Evolutionary conservation across 2,329 filamentous ascomycete genomes (phyloP).

Genomic region (Diaporthe citri): DNA sequence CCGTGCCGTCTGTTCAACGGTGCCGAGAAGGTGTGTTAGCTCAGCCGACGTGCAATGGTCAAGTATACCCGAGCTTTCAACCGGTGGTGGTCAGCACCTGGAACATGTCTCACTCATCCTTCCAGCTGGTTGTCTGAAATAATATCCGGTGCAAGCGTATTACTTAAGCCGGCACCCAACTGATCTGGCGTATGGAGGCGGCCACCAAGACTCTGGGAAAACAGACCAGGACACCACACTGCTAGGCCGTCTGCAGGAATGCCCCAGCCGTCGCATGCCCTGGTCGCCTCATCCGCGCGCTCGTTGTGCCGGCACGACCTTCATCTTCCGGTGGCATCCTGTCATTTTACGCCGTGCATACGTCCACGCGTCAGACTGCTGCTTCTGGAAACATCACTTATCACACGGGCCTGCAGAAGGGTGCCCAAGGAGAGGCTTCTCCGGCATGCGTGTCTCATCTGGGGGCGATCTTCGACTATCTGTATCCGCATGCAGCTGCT

Average conservation of each 20-base stretch:
- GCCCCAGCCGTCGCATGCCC: not conserved
- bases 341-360: conserved; percentile 4
- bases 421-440: not conserved
- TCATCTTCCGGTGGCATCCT: not conserved
- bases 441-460: conserved; percentile 10
- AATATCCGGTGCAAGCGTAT: not conserved
- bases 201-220: not conserved
- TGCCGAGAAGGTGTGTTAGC: not conserved
- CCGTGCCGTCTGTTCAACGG: not conserved
- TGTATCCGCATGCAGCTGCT: conserved; percentile 28
- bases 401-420: conserved; percentile 25
- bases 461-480: conserved; percentile 12
- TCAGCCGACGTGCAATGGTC: conserved; percentile 1
- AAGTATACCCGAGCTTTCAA: conserved; percentile 23
- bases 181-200: not conserved
- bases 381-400: not conserved
- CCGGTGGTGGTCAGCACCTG: conserved; percentile 27
- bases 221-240: not conserved
- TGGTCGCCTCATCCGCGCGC: conserved; percentile 3
- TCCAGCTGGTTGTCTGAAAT: not conserved
- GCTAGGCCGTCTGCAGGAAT: not conserved
- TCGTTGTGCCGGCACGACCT: not conserved
- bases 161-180: not conserved
- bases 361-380: not conserved
- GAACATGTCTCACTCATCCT: conserved; percentile 23